Base-by-base conservation (phyloP, 768 basidiomycete genomes). In the Leucocoprinus birnbaumii region DNA sequence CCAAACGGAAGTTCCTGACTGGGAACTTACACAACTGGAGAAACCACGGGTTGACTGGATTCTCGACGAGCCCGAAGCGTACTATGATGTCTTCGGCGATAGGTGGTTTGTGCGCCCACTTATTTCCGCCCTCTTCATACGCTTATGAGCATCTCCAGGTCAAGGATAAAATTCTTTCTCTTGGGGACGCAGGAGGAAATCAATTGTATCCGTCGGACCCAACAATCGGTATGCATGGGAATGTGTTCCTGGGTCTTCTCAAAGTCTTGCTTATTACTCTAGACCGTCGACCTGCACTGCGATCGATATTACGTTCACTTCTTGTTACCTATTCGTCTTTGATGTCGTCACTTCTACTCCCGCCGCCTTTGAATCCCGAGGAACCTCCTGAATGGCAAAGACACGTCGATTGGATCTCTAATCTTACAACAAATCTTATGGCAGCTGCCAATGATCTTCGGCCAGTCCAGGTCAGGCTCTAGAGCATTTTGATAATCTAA, bases 31-130 rank as follows among this genome's bases (percentile, higher is more conserved):
- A 2, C 84, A 86, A 59, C 78, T 96, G 9, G 89, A 94, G 65
- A 92, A 88, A 69, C 94, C 94, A 35, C 80, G 91, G 43, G 85
- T 89, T 13, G 93, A 94, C 63, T 94, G 93, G 92, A 89, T 96
- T 49, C 76, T 91, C 1, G 89, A 94, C 61, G 91, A 91, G 58
- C 87, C 87, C 1, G 77, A 80, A 22, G 73, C 79, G 8, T 76
- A 83, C 58, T 96, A 92, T 66, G 80, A 81, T 50, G 87, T 86
- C 14, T 96, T 88, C 69, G 92, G 91, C n/a, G 90, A 94, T 66
- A 79, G 79, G 62, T 96, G 91, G 89, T 87, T 87, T 82, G 91
- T 94, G 73, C 70, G 89, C 67, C 62, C 18, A 10, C 42, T 41
- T 40, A 59, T 42, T 61, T 58, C 19, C 41, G 22, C 14, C 48